These are phyloP conservation scores for Pugionium dolabratum DNA, from an alignment of 345 rosid genomes.

Conservation along the genomic window DNA sequence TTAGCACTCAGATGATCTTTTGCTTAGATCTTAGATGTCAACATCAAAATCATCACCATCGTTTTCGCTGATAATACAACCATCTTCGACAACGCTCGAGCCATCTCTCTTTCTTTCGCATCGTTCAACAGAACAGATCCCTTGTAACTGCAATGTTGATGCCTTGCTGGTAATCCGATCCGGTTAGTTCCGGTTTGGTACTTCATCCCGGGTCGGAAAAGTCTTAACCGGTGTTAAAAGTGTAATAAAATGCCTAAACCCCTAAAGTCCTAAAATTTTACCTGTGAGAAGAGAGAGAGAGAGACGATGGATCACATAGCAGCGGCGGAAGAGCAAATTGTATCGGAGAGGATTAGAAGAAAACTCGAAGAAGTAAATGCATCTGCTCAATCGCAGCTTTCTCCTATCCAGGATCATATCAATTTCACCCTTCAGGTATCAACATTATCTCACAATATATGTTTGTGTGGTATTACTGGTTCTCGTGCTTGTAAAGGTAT, in stretches of 20 bases:
- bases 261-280: constrained; percentile 29
- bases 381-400: constrained; percentile 70
- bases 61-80: not conserved
- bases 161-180: constrained; percentile 1
- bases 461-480: not conserved
- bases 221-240: not conserved
- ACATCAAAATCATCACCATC: constrained; percentile 24
- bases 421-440: constrained; percentile 84
- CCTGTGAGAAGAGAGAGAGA: constrained; percentile 8
- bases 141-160: constrained; percentile 2
- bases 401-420: constrained; percentile 79
- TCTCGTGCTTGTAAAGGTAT: not conserved
- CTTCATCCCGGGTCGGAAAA: not conserved
- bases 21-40: constrained; percentile 33
- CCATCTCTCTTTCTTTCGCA: constrained; percentile 27
- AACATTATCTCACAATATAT: not conserved
- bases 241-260: constrained; percentile 8
- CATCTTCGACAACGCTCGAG: constrained; percentile 30
- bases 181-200: constrained; percentile 21
- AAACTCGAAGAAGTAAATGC: constrained; percentile 64
- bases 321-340: constrained; percentile 62
- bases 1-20: constrained; percentile 67
- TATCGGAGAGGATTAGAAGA: constrained; percentile 63
- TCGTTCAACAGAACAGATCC: constrained; percentile 16
- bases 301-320: constrained; percentile 64